Evolutionary conservation across 1,139 yeast species (phyloP).

Genomic region (Candida neerlandica): DNA sequence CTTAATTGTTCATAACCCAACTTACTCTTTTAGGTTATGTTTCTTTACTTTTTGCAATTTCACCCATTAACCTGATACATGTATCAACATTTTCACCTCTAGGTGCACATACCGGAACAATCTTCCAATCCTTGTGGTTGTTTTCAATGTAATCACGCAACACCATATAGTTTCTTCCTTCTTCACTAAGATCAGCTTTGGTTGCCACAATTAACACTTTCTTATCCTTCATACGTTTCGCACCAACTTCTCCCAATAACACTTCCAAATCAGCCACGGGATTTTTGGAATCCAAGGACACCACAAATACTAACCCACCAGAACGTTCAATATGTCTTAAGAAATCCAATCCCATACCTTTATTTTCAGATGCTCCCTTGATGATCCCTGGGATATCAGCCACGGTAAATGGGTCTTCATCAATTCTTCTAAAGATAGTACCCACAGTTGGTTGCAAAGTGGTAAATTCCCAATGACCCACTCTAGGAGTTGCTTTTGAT

Average conservation of each 20-base stretch:
- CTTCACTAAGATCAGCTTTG: conserved; percentile 75
- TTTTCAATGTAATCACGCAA: conserved; percentile 47
- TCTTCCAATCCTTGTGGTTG: conserved; percentile 54
- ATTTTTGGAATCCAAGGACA: conserved; percentile 65
- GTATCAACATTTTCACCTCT: conserved; percentile 70
- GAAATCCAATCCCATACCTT: conserved; percentile 93
- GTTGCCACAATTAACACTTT: conserved; percentile 80
- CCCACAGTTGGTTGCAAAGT: conserved; percentile 92
- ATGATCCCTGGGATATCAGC: conserved; percentile 98
- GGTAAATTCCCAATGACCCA: conserved; percentile 97
- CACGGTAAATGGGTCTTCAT: conserved; percentile 79
- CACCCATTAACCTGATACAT: conserved; percentile 72
- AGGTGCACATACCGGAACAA: conserved; percentile 84
- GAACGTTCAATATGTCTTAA: conserved; percentile 90
- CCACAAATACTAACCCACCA: conserved; percentile 84
- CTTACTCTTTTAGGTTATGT: not conserved
- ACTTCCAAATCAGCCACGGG: conserved; percentile 67
- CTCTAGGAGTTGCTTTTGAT: conserved; percentile 84
- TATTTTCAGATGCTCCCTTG: conserved; percentile 79
- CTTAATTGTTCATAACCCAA: no score
- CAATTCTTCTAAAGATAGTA: conserved; percentile 70
- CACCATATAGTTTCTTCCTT: conserved; percentile 44
- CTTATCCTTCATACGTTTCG: conserved; percentile 57
- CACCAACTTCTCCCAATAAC: conserved; percentile 72
- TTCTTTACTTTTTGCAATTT: conserved; percentile 27